Evolutionary conservation across 192 early-diverging fungal species (phyloP), one percentile per base, ranked within the genome.

Genomic region (Umbelopsis sp.): DNA sequence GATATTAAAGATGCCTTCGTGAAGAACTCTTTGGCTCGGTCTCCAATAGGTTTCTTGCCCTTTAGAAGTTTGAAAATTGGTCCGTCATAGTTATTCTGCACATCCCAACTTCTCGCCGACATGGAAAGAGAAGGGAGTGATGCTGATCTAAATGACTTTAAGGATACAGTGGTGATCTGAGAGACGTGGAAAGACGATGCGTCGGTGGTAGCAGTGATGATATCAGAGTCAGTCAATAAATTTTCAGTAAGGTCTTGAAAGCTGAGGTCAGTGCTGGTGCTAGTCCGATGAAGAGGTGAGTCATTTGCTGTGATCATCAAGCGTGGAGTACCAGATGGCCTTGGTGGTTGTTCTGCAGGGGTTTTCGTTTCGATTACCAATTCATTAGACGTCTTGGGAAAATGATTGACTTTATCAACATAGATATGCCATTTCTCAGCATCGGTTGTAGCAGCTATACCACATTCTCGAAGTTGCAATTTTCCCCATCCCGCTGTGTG

Each of bases 81-180:
- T 16, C 25, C 56, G 34, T 62, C 31, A 34, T 62, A 62, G 31
- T 62, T 32, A 31, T 62, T 36, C 12, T 31, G 26, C 26, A 26
- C 17, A 20, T 62, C 56, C 26, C 26, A 32, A 62, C 56, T 62
- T 2, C 32, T 7, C 29, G 31, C 31, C 12, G 56, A 62, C 56
- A 34, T 34, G 29, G 56, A 62, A 8, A 31, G 56, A 36, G 56
- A 62, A 20, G 56, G 56, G 12, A 62, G 24, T 36, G 56, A 62
- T 5, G 31, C 56, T 32, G 56, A 62, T 32, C 56, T 12, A 32
- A 62, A 62, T 3, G 56, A 62, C 56, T 62, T 62, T 29, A 62
- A 26, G 1, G 56, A 62, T n/a, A 62, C 20, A 5, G 56, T 62
- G 16, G 56, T 34, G 56, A 62, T 62, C 0, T 26, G 25, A 20